phyloP scores from a whole-genome alignment of 2,329 filamentous ascomycete genomes.

The Ophiocordyceps australis region DNA sequence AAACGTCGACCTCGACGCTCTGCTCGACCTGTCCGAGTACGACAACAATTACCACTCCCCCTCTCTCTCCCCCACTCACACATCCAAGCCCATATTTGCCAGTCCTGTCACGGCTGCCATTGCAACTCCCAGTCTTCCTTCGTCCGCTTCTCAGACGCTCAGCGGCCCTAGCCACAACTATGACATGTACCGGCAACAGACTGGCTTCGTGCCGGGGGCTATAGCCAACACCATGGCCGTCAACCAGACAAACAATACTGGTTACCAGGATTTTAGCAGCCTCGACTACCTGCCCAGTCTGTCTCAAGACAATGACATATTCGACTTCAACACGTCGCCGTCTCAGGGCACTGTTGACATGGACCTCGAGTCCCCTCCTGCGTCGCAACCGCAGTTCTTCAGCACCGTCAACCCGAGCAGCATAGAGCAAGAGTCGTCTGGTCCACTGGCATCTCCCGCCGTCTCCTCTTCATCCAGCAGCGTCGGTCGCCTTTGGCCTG shows the following conservation, averaged over 20 bases:
- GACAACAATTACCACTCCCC: constrained; percentile 43
- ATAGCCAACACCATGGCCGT: constrained; percentile 64
- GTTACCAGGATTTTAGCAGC: constrained; percentile 29
- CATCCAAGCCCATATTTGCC: constrained; percentile 34
- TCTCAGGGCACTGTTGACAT: constrained; percentile 48
- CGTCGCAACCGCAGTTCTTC: constrained; percentile 51
- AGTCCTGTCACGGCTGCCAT: constrained; percentile 32
- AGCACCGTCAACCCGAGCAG: constrained; percentile 52
- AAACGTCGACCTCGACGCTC: constrained; percentile 34
- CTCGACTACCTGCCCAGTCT: constrained; percentile 35
- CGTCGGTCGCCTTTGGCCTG: constrained; percentile 69
- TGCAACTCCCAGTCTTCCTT: constrained; percentile 34
- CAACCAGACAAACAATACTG: constrained; percentile 41
- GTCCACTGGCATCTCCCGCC: constrained; percentile 22
- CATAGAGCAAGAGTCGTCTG: constrained; percentile 40
- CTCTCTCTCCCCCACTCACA: constrained; percentile 33
- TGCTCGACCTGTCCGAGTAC: constrained; percentile 45
- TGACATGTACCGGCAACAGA: constrained; percentile 89
- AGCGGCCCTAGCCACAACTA: constrained; percentile 86
- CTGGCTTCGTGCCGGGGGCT: constrained; percentile 74
- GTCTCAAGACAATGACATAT: constrained; percentile 43
- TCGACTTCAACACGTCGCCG: constrained; percentile 55
- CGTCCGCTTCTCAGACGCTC: constrained; percentile 41
- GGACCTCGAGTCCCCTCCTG: constrained; percentile 23
- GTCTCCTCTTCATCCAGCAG: constrained; percentile 31